Evolutionary conservation across 2,329 filamentous ascomycete genomes (phyloP).

Genomic region (Aspergillus brasiliensis): DNA sequence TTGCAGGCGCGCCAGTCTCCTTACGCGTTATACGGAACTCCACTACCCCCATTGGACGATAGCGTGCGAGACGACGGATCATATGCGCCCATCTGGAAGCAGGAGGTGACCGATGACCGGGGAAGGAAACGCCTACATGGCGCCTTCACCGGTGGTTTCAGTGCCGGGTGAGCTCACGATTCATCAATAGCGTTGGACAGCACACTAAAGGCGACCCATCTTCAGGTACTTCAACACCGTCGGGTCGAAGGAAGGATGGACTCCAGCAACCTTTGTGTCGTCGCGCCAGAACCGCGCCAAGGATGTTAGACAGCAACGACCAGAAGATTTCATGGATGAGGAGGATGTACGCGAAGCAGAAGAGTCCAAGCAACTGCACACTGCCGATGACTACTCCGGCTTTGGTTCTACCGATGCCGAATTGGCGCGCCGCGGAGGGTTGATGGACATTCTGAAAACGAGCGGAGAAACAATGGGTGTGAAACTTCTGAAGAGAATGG

Average conservation of each 20-base stretch:
- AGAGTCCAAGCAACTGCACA: slow-evolving; percentile 74
- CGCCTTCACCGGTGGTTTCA: slow-evolving; percentile 95
- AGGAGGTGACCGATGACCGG: slow-evolving; percentile 91
- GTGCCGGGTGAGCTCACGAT: slow-evolving; percentile 73
- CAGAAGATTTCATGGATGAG: slow-evolving; percentile 97
- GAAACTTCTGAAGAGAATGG: slow-evolving; percentile 86
- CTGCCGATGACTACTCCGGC: slow-evolving; percentile 71
- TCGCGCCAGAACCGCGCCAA: slow-evolving; percentile 78
- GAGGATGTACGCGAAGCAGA: slow-evolving; percentile 88
- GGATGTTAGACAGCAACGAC: slow-evolving; percentile 65
- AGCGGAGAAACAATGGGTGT: slow-evolving; percentile 84
- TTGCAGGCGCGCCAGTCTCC: slow-evolving; percentile 67
- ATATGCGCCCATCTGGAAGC: slow-evolving; percentile 95
- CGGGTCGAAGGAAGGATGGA: slow-evolving; percentile 97
- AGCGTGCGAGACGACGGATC: slow-evolving; percentile 84
- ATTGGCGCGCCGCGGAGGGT: slow-evolving; percentile 51
- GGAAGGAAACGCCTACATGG: slow-evolving; percentile 90
- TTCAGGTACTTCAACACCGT: slow-evolving; percentile 94
- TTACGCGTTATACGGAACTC: slow-evolving; percentile 80
- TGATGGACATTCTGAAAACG: slow-evolving; percentile 72
- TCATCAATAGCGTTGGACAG: slow-evolving; percentile 29
- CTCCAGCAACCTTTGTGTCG: slow-evolving; percentile 86
- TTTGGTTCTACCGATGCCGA: slow-evolving; percentile 69
- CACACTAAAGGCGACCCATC: slow-evolving; percentile 33
- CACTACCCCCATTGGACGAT: slow-evolving; percentile 75